phyloP scores from a whole-genome alignment of 2,329 filamentous ascomycete genomes.

The Tolypocladium sp. region DNA sequence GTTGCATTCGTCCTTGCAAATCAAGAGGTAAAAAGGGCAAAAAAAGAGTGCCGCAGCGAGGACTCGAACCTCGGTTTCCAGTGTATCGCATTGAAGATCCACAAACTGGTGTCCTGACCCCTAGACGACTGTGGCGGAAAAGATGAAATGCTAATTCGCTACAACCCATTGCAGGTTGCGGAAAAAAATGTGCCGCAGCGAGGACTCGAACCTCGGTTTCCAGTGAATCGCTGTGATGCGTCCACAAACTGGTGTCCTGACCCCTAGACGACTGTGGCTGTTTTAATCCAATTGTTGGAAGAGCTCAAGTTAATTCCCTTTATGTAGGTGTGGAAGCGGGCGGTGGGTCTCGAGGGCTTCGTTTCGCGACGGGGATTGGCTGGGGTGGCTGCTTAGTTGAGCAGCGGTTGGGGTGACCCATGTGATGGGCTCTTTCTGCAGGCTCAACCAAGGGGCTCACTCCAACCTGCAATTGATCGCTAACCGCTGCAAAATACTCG shows the following conservation, averaged over 20 bases:
- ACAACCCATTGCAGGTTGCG: neutral
- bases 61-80: constrained; percentile 21
- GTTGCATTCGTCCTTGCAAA: too few relatives aligned
- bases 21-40: too few relatives aligned
- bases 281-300: neutral
- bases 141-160: neutral
- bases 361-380: neutral
- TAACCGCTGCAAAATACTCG: neutral
- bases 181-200: constrained; percentile 10
- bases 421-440: too few relatives aligned
- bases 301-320: neutral
- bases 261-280: constrained; percentile 15
- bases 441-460: neutral
- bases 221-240: constrained; percentile 11
- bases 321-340: neutral
- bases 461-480: neutral
- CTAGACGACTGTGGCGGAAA: constrained; percentile 14
- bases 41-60: constrained; percentile 12
- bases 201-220: constrained; percentile 21
- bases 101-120: constrained; percentile 21
- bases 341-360: neutral
- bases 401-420: neutral
- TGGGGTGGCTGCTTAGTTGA: neutral
- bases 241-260: constrained; percentile 21
- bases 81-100: constrained; percentile 11